phyloP scores from a whole-genome alignment of 208 protist genomes.

The Blechomonas ayalai region DNA sequence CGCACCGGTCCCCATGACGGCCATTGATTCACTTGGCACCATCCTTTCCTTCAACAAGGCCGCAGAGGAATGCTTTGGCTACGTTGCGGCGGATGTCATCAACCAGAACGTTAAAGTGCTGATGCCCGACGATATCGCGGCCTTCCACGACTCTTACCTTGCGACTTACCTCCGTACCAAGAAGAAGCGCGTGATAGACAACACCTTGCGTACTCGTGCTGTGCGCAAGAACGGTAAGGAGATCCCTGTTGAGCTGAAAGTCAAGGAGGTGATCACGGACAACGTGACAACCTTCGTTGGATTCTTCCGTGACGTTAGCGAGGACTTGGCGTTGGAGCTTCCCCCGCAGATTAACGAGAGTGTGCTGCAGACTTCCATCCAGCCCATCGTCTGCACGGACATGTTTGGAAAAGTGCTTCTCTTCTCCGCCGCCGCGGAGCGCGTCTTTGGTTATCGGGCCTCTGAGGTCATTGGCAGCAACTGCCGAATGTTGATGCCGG shows the following conservation, averaged over 20 bases:
- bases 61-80: conserved; percentile 26
- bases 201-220: conserved; percentile 2
- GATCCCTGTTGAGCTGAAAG: conserved; percentile 20
- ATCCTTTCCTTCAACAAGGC: conserved; percentile 21
- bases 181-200: conserved; percentile 26
- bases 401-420: conserved; percentile 5
- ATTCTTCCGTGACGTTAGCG: conserved; percentile 21
- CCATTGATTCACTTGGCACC: conserved; percentile 24
- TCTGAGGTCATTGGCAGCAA: conserved; percentile 19
- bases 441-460: conserved; percentile 13
- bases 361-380: conserved; percentile 1
- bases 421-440: conserved; percentile 7
- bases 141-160: conserved; percentile 24
- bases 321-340: conserved; percentile 5
- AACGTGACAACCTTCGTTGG: conserved; percentile 20
- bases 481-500: conserved; percentile 32
- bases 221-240: conserved; percentile 22
- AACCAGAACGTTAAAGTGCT: conserved; percentile 31
- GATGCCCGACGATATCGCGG: conserved; percentile 21
- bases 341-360: conserved; percentile 11
- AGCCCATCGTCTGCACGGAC: conserved; percentile 11
- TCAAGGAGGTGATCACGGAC: conserved; percentile 17
- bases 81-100: conserved; percentile 9
- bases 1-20: conserved; percentile 19
- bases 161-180: conserved; percentile 19